Evolutionary conservation across 495 filamentous ascomycete species (phyloP).

Genomic region (Usnea hakonensis): DNA sequence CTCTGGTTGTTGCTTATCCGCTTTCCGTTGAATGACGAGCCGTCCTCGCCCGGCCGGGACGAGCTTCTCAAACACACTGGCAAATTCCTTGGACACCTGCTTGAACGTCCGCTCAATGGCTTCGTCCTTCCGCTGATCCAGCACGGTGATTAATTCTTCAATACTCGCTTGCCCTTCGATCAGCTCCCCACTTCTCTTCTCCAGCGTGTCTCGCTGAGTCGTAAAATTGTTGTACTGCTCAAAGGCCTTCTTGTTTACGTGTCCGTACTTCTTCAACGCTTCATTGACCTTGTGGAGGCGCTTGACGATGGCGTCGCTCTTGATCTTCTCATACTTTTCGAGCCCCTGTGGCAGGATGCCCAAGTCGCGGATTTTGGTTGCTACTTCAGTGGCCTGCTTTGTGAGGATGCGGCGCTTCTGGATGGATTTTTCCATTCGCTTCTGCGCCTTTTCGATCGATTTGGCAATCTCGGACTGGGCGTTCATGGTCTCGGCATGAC

Average conservation of each 20-base stretch:
- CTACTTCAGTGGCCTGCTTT: slow-evolving; percentile 68
- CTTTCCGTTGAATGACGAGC: slow-evolving; percentile 86
- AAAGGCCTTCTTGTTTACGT: slow-evolving; percentile 99
- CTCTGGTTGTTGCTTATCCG: slow-evolving; percentile 58
- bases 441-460: slow-evolving; percentile 79
- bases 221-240: slow-evolving; percentile 99
- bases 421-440: slow-evolving; percentile 85
- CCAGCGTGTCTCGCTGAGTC: slow-evolving; percentile 74
- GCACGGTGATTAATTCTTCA: slow-evolving; percentile 79
- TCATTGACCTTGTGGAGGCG: slow-evolving; percentile 90
- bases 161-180: slow-evolving; percentile 77
- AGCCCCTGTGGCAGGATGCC: slow-evolving; percentile 93
- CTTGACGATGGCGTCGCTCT: slow-evolving; percentile 71
- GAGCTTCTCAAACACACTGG: slow-evolving; percentile 85
- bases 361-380: slow-evolving; percentile 81
- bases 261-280: slow-evolving; percentile 86
- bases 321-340: slow-evolving; percentile 74
- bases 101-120: slow-evolving; percentile 95
- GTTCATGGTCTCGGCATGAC: slow-evolving; percentile 57
- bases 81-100: slow-evolving; percentile 89
- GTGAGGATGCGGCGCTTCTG: slow-evolving; percentile 72
- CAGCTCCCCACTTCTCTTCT: slow-evolving; percentile 74
- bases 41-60: slow-evolving; percentile 89
- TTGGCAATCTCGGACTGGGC: slow-evolving; percentile 67
- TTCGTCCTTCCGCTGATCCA: slow-evolving; percentile 91